A percentile compares a stretch with the other conserved stretches of the same genome.
phyloP scores from a whole-genome alignment of 1,284 basidiomycete genomes.

The Coniophora puteana region DNA sequence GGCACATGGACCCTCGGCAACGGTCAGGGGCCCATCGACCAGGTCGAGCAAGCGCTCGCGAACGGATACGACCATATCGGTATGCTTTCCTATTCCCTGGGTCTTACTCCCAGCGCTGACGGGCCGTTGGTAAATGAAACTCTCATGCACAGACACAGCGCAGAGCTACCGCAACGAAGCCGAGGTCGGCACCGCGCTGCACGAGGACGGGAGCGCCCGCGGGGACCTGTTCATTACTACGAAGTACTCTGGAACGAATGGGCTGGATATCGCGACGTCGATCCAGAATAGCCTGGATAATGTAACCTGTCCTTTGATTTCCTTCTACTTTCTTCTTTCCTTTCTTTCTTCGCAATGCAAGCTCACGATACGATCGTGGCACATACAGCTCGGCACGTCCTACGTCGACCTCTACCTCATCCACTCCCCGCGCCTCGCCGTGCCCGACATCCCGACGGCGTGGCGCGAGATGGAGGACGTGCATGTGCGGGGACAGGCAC shows the following conservation, averaged over 20 bases:
- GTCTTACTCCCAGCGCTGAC: neutral
- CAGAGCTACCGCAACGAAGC: slow-evolving; percentile 47
- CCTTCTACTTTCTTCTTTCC: slow-evolving; percentile 1
- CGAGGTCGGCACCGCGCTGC: slow-evolving; percentile 45
- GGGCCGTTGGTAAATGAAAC: neutral
- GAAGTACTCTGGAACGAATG: slow-evolving; percentile 57
- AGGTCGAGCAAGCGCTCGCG: slow-evolving; percentile 50
- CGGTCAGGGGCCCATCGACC: slow-evolving; percentile 42
- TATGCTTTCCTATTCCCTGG: slow-evolving; percentile 17
- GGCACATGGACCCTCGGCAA: slow-evolving; percentile 52
- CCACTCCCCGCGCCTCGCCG: slow-evolving; percentile 48
- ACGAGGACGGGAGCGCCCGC: slow-evolving; percentile 42
- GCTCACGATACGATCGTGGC: too few relatives aligned
- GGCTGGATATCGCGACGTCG: slow-evolving; percentile 48
- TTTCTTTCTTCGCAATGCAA: neutral
- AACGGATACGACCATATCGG: slow-evolving; percentile 53
- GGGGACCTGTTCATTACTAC: slow-evolving; percentile 48
- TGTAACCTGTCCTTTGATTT: slow-evolving; percentile 28
- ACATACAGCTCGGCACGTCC: slow-evolving; percentile 58
- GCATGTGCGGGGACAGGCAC: slow-evolving; percentile 52
- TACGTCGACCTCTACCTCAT: slow-evolving; percentile 74
- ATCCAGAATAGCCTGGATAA: slow-evolving; percentile 56
- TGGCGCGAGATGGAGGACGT: slow-evolving; percentile 64
- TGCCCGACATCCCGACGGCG: slow-evolving; percentile 49
- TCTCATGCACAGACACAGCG: slow-evolving; percentile 37